A percentile compares a stretch with the other conserved stretches of the same genome.
phyloP scores from a whole-genome alignment of 2,329 filamentous ascomycete genomes.

The Penicillium expansum region DNA sequence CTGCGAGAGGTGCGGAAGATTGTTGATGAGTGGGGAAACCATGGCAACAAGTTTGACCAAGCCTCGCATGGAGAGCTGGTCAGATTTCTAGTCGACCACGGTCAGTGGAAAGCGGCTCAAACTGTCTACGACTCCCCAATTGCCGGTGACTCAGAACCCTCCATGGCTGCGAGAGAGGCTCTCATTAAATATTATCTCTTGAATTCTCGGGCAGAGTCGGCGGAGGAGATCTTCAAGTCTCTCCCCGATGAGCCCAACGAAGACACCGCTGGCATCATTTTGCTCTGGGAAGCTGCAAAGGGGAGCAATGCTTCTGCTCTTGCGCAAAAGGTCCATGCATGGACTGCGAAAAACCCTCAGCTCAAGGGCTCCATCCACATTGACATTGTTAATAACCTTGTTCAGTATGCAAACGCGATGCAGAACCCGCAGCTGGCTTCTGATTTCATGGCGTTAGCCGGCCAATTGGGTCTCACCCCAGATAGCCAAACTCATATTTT shows the following conservation, averaged over 20 bases:
- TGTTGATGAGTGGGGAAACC: conserved; percentile 51
- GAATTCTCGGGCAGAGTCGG: conserved; percentile 61
- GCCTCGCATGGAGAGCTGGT: conserved; percentile 54
- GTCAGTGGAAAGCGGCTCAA: conserved; percentile 61
- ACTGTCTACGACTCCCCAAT: conserved; percentile 64
- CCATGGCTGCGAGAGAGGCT: conserved; percentile 50
- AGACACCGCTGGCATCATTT: conserved; percentile 66
- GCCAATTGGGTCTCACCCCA: conserved; percentile 63
- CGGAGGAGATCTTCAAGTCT: conserved; percentile 56
- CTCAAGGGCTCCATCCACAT: conserved; percentile 58
- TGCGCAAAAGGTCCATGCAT: conserved; percentile 67
- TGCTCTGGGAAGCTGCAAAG: conserved; percentile 72
- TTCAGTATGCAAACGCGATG: conserved; percentile 68
- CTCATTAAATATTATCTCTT: conserved; percentile 62
- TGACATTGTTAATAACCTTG: conserved; percentile 71
- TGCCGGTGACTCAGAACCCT: conserved; percentile 41
- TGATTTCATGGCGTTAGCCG: conserved; percentile 66
- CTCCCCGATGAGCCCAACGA: conserved; percentile 49
- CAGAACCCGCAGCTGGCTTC: conserved; percentile 70
- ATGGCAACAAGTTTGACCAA: conserved; percentile 50
- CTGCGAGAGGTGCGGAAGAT: conserved; percentile 58
- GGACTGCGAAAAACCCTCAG: conserved; percentile 52
- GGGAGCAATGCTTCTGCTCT: conserved; percentile 71
- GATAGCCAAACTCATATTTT: conserved; percentile 70
- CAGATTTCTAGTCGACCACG: conserved; percentile 58